Evolutionary conservation across 495 filamentous ascomycete species (phyloP), one percentile per base, ranked within the genome.

Genomic region (Xylaria bambusicola): DNA sequence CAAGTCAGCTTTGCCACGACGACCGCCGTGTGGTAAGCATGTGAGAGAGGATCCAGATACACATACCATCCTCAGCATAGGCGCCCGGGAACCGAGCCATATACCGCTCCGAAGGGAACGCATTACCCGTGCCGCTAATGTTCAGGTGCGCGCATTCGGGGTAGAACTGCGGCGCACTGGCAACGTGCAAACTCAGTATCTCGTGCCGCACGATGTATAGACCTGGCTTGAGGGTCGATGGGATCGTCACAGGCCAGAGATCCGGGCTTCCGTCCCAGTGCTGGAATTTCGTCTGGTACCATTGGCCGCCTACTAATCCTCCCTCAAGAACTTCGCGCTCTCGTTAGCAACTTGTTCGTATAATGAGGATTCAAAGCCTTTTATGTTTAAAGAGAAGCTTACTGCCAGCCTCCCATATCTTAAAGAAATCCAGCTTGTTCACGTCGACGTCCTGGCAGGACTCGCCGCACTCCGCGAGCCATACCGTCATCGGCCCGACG

Each of bases 121-220:
- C 70, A 6, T 63, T 71, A 0, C 76, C 81, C 0, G 57, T 73
- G 6, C 78, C 77, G n/a, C 67, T 73, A 10, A 84, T 70, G 21
- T 76, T 74, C 48, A 85, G 59, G 62, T 84, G 80, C 5, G 77
- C 82, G 44, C 82, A 85, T 58, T 83, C 78, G 13, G 78, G 77
- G 62, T 84, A 84, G 58, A 80, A 85, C 71, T 84, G 82, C 3
- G 82, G 80, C 59, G 67, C 75, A 40, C 77, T 71, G 56, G 72
- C 77, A 35, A 84, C 73, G 52, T 84, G 82, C 6, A 85, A 75
- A 6, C 75, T 78, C 38, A 84, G 60, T 21, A 84, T 75, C 62
- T 85, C 82, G 54, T 85, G 82, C 46, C 81, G 60, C 31, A 84
- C 74, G 44, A 85, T 58, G 58, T 84, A 84, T 35, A 77, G 68